Evolutionary conservation across 169 alveolate genomes (phyloP), one percentile per base, ranked within the genome.

Genomic region (Plasmodium malariae): DNA sequence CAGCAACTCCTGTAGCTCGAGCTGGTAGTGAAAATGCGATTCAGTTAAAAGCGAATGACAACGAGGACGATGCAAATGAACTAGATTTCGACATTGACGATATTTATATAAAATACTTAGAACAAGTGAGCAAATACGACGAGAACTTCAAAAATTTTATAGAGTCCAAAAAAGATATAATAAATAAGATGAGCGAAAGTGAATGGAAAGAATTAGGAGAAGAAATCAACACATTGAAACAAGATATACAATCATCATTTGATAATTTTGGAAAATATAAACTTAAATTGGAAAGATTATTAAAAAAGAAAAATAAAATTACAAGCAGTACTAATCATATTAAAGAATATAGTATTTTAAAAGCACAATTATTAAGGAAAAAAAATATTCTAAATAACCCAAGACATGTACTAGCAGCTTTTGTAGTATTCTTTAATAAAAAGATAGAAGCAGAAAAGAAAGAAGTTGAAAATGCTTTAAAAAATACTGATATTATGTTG

Each of bases 261-360:
- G 55, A 60, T 69, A 48, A 48, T 36, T 62, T 19, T 26, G 32
- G 32, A 45, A 78, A 62, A 55, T 78, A 78, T 54, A 78, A 78
- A 48, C 54, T 78, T 9, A 78, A 78, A 63, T 78, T 78, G 37
- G 89, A 63, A 4, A 78, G 89, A 62, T 48, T 78, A 12, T 2
- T 62, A 3, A 0, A 51, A 17, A 78, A 78, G 28, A 62, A 62
- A 0, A 55, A 78, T 3, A 28, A 45, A 78, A 14, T 45, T 36
- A 9, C 14, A 17, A 7, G 36, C 17, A 17, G 32, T 36, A 60
- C 40, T 19, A 37, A 3, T 19, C 24, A 43, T 3, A 17, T 78
- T 62, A 78, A 62, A 78, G 34, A 48, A 4, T n/a, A 43, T 19
- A 36, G 55, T 0, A 28, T 14, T n/a, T 63, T 62, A 54, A 78